Conservation (phyloP, 2,329 filamentous ascomycete species). For the Sarocladiaceae sp. region DNA sequence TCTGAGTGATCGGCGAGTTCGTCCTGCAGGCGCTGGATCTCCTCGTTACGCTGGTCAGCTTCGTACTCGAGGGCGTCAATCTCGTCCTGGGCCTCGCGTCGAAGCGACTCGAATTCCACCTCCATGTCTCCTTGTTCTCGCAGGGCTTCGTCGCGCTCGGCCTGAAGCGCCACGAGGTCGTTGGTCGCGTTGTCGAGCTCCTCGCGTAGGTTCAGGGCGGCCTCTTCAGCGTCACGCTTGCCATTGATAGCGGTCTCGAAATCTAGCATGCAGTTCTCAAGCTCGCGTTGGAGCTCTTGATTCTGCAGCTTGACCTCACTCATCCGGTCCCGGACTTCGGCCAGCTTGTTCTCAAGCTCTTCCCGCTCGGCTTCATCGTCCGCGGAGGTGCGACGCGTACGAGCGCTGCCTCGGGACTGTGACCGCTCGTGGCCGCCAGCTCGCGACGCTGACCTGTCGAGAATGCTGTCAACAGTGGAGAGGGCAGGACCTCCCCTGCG, state of each 20-base stretch:
- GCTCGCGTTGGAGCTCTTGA: slow-evolving; percentile 78
- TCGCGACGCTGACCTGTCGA: slow-evolving; percentile 90
- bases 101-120: slow-evolving; percentile 55
- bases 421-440: slow-evolving; percentile 66
- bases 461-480: slow-evolving; percentile 78
- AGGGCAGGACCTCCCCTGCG: slow-evolving; percentile 62
- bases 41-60: slow-evolving; percentile 66
- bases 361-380: slow-evolving; percentile 77
- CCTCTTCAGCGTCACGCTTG: slow-evolving; percentile 56
- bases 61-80: slow-evolving; percentile 67
- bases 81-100: slow-evolving; percentile 61
- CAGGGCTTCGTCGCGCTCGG: slow-evolving; percentile 82
- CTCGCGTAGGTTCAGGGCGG: slow-evolving; percentile 63
- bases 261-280: slow-evolving; percentile 75
- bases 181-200: slow-evolving; percentile 77
- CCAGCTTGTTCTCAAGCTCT: slow-evolving; percentile 78
- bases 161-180: slow-evolving; percentile 73
- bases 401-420: slow-evolving; percentile 68
- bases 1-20: slow-evolving; percentile 76
- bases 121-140: slow-evolving; percentile 59
- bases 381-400: slow-evolving; percentile 56
- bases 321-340: slow-evolving; percentile 78
- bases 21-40: slow-evolving; percentile 64
- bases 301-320: slow-evolving; percentile 85
- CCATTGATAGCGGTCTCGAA: slow-evolving; percentile 68